A percentile compares a stretch with the other conserved stretches of the same genome.
Evolutionary conservation across 129 eudicot species (phyloP).

Genomic region (Logfia minima): DNA sequence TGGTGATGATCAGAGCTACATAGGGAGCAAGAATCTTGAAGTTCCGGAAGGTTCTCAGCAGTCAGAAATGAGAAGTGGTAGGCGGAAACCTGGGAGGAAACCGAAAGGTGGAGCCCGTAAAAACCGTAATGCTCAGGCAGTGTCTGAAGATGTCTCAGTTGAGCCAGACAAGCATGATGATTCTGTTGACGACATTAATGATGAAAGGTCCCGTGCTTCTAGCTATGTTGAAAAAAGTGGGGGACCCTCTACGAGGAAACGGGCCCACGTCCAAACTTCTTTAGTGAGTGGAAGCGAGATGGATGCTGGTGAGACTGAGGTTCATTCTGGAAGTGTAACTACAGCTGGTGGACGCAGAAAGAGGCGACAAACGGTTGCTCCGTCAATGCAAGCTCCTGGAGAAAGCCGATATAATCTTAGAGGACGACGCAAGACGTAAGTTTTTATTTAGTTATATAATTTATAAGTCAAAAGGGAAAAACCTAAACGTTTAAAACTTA

Average conservation of each 20-base stretch:
- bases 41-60: constrained; percentile 53
- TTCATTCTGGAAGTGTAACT: constrained; percentile 65
- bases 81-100: constrained; percentile 41
- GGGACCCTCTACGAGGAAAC: constrained; percentile 45
- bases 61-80: constrained; percentile 49
- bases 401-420: constrained; percentile 81
- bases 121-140: constrained; percentile 52
- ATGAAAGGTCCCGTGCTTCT: constrained; percentile 41
- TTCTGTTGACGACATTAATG: constrained; percentile 20
- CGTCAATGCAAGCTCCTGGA: constrained; percentile 53
- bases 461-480: not conserved
- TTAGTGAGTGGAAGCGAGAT: constrained; percentile 49
- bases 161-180: constrained; percentile 26
- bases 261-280: constrained; percentile 52
- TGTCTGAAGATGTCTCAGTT: constrained; percentile 58
- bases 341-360: constrained; percentile 54
- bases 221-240: constrained; percentile 41
- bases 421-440: constrained; percentile 71
- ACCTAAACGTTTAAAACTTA: not conserved
- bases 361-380: constrained; percentile 65
- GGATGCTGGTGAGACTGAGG: constrained; percentile 61
- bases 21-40: constrained; percentile 37
- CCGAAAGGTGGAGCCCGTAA: constrained; percentile 45
- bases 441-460: constrained; percentile 4
- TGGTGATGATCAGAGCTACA: constrained; percentile 39